These are phyloP conservation scores for Suillus lakei DNA, from an alignment of 768 basidiomycete genomes.

Conservation along the genomic window DNA sequence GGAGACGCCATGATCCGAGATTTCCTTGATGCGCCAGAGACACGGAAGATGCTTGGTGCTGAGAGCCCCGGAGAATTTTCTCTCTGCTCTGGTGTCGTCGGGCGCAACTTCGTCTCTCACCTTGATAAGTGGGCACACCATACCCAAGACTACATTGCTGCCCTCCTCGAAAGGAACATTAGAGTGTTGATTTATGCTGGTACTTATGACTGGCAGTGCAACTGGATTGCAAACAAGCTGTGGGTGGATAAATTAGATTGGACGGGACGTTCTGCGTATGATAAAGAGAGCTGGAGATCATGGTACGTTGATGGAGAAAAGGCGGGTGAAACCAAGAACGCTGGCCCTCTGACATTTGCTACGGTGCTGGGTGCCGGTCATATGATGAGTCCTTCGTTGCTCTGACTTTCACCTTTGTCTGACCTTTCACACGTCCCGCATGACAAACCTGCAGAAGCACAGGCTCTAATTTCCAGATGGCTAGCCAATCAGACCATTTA, in stretches of 20 bases:
- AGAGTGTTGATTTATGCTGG: conserved; percentile 61
- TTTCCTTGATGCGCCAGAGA: conserved; percentile 52
- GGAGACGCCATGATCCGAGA: conserved; percentile 44
- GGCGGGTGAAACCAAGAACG: conserved; percentile 61
- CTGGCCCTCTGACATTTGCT: conserved; percentile 64
- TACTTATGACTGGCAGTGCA: conserved; percentile 60
- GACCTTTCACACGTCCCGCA: conserved; percentile 55
- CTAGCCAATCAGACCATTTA: conserved; percentile 48
- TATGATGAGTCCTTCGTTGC: conserved; percentile 52
- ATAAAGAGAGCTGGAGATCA: conserved; percentile 43
- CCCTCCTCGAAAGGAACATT: conserved; percentile 57
- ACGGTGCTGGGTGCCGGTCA: conserved; percentile 75
- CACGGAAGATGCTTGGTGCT: conserved; percentile 52
- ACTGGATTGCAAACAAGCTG: conserved; percentile 66
- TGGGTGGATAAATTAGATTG: conserved; percentile 67
- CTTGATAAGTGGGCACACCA: conserved; percentile 64
- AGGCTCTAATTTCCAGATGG: conserved; percentile 71
- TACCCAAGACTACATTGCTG: conserved; percentile 61
- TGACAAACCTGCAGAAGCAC: conserved; percentile 69
- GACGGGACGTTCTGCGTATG: conserved; percentile 57
- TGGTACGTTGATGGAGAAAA: conserved; percentile 60
- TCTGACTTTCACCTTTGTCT: conserved; percentile 17
- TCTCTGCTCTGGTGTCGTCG: conserved; percentile 58
- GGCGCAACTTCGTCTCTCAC: conserved; percentile 52
- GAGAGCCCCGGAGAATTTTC: conserved; percentile 55